phyloP scores from a whole-genome alignment of 2,329 filamentous ascomycete species.

The Ophiocordyceps robertsii region DNA sequence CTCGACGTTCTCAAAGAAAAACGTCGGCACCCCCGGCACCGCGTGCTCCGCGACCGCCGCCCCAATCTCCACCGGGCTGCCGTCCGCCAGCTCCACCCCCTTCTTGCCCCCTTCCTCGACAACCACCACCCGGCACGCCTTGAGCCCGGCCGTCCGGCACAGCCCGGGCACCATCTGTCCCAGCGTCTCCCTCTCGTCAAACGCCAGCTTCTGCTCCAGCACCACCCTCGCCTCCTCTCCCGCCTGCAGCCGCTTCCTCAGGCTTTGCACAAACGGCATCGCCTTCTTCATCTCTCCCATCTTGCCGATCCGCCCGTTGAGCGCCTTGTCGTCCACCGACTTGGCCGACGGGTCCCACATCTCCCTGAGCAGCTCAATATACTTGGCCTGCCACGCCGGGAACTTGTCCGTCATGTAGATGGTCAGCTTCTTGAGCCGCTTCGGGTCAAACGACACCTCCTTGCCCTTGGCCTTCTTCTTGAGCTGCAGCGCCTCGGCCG shows the following conservation, averaged over 20 bases:
- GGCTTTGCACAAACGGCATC: slow-evolving; percentile 84
- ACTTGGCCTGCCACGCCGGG: slow-evolving; percentile 85
- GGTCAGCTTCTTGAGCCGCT: slow-evolving; percentile 81
- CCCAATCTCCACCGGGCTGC: slow-evolving; percentile 41
- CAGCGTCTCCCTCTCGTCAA: slow-evolving; percentile 70
- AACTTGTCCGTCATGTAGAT: slow-evolving; percentile 71
- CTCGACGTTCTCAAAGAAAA: slow-evolving; percentile 68
- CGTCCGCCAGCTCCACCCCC: slow-evolving; percentile 39
- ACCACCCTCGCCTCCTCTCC: slow-evolving; percentile 56
- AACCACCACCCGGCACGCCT: slow-evolving; percentile 56
- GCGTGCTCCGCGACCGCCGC: slow-evolving; percentile 54
- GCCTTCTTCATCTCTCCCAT: slow-evolving; percentile 89
- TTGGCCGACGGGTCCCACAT: slow-evolving; percentile 50
- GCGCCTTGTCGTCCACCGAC: slow-evolving; percentile 62
- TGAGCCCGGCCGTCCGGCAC: slow-evolving; percentile 59
- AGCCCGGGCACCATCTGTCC: slow-evolving; percentile 66
- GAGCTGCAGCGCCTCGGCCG: slow-evolving; percentile 66
- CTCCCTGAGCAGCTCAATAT: slow-evolving; percentile 65
- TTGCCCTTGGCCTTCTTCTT: slow-evolving; percentile 95
- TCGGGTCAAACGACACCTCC: slow-evolving; percentile 70
- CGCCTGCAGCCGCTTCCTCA: slow-evolving; percentile 71
- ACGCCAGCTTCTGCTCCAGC: slow-evolving; percentile 72
- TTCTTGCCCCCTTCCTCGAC: slow-evolving; percentile 59
- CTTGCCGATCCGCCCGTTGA: slow-evolving; percentile 69
- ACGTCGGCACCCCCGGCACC: slow-evolving; percentile 70